Evolutionary conservation across 1,284 basidiomycete species (phyloP), one percentile per base, ranked within the genome.

Genomic region (Tylopilus sp.): DNA sequence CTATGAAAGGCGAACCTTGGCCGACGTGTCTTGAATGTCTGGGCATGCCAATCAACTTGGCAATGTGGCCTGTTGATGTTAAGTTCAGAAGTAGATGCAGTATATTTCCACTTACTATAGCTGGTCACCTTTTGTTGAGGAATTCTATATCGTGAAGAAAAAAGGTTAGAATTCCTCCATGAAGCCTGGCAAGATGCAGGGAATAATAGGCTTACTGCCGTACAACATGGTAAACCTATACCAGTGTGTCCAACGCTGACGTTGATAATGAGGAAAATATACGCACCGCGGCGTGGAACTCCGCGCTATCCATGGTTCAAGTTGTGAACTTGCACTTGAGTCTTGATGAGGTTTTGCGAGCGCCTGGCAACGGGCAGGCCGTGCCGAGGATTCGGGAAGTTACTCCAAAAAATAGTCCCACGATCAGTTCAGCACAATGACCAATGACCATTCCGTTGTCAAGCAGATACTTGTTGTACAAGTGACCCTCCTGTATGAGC

Each of bases 41-140:
- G 0, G 94, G 95, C 88, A 93, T 94, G 22, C 93, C 93, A 53
- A 95, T 86, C 24, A 96, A 81, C 72, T 91, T 95, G 13, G 95
- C 94, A 58, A 96, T 87, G 74, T 95, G 93, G 1, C 94, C 94
- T 92, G 44, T 41, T n/a, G 12, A 39, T 22, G 41, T 49, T 22
- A 49, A 49, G 24, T 26, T 44, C 19, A n/a, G 41, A 51, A 24
- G 18, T 36, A 38, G 53, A 36, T 52, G 59, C 26, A 33, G n/a
- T 58, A 33, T n/a, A 24, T 19, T 47, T 36, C 36, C 2, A 68
- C 82, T 29, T 69, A 90, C 91, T 91, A 70, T 93, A 93, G 63
- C 86, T 91, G 1, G 92, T 93, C 9, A 92, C 90, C 72, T 82
- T 84, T 65, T 83, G 83, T 26, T 75, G 75, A 13, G 92, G 92